Percentiles rank a stretch among this genome's conserved stretches.
These are phyloP conservation scores for Coniferiporia weirii DNA, from an alignment of 1,284 basidiomycete species.

Conservation along the genomic window DNA sequence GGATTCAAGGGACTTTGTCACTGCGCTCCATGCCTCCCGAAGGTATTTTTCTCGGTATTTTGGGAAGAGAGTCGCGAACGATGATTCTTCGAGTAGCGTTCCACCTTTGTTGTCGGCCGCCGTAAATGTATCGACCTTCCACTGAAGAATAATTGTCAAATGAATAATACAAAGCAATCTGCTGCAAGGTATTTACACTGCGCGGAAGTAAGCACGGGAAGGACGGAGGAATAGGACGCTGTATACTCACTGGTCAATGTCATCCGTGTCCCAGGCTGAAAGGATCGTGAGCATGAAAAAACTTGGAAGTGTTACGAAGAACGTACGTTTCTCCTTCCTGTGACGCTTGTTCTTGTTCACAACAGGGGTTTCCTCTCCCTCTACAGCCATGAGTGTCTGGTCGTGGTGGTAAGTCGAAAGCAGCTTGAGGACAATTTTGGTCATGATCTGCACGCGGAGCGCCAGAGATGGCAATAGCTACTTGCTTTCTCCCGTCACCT, in stretches of 20 bases:
- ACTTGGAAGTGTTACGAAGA: neutral
- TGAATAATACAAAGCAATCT: neutral
- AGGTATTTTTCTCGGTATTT: constrained; percentile 98
- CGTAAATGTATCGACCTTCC: constrained; percentile 84
- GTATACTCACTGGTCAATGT: constrained; percentile 88
- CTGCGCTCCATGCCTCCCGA: constrained; percentile 89
- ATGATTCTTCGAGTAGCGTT: constrained; percentile 91
- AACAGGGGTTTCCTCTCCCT: constrained; percentile 35
- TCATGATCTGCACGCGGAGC: neutral
- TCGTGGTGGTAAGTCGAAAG: neutral
- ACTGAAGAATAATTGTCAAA: constrained; percentile 42
- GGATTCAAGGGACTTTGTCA: constrained; percentile 82
- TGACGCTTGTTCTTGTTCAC: constrained; percentile 83
- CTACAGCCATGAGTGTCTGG: constrained; percentile 40
- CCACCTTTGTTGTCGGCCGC: constrained; percentile 73
- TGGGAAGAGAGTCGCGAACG: constrained; percentile 96
- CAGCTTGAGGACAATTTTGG: neutral
- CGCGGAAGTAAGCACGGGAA: constrained; percentile 20
- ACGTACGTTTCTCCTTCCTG: constrained; percentile 87
- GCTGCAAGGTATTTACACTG: constrained; percentile 29
- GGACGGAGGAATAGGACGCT: neutral
- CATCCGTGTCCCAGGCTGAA: constrained; percentile 96
- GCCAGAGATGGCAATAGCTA: neutral
- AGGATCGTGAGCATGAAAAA: constrained; percentile 2
- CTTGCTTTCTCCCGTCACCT: neutral